A percentile compares a stretch with the other conserved stretches of the same genome.
Conservation (phyloP, 2,329 filamentous ascomycete genomes). For the Epichloe sp. region DNA sequence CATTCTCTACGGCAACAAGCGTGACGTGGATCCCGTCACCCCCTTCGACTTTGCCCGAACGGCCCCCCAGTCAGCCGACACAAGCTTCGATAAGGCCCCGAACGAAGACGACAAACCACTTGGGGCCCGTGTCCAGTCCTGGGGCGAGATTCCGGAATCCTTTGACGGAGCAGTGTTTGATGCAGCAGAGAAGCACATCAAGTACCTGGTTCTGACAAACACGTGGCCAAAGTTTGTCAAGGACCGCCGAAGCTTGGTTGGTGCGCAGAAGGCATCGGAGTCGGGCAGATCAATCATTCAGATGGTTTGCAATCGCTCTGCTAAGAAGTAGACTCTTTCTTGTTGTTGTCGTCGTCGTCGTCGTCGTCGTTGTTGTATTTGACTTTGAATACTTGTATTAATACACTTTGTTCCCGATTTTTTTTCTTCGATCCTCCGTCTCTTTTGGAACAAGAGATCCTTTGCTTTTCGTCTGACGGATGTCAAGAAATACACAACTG, state of each 20-base stretch:
- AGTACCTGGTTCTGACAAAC: slow-evolving; percentile 54
- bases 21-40: slow-evolving; percentile 22
- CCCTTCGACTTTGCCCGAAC: slow-evolving; percentile 20
- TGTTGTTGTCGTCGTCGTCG: neutral
- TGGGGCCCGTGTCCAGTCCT: slow-evolving; percentile 16
- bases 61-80: neutral
- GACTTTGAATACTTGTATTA: neutral
- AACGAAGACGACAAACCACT: neutral
- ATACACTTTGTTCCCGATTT: too few species aligned
- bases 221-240: slow-evolving; percentile 50
- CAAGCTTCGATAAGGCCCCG: neutral
- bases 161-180: slow-evolving; percentile 46
- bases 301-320: neutral
- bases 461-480: too few species aligned
- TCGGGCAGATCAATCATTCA: slow-evolving; percentile 3
- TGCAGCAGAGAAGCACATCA: slow-evolving; percentile 44
- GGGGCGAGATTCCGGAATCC: slow-evolving; percentile 29
- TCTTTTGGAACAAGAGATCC: too few species aligned
- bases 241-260: slow-evolving; percentile 17
- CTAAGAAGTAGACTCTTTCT: neutral
- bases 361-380: neutral
- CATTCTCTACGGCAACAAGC: slow-evolving; percentile 24
- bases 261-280: slow-evolving; percentile 8
- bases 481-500: too few species aligned
- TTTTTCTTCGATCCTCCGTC: too few species aligned